These are phyloP conservation scores for Dryas integrifolia DNA, from an alignment of 331 rosid species.

Conservation along the genomic window DNA sequence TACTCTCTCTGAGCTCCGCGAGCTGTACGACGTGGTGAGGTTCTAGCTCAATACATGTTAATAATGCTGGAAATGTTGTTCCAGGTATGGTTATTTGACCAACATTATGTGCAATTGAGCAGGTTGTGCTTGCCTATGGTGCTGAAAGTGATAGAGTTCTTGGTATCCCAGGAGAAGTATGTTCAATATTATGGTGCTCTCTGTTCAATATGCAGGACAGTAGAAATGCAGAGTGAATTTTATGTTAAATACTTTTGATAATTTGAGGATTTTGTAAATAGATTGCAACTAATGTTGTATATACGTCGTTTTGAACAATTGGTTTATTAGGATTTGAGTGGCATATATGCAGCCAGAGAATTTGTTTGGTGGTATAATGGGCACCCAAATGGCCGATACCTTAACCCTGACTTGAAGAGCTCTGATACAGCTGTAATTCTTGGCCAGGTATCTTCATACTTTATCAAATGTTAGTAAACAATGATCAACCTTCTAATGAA, in stretches of 20 bases:
- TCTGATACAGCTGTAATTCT: constrained; percentile 83
- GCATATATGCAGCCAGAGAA: constrained; percentile 82
- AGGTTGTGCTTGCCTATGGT: constrained; percentile 94
- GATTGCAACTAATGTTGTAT: constrained; percentile 12
- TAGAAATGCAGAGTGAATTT: not conserved
- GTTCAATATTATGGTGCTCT: constrained; percentile 14
- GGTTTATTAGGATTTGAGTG: constrained; percentile 52
- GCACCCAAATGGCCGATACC: constrained; percentile 74
- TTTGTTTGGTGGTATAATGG: constrained; percentile 99
- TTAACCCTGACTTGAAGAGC: constrained; percentile 70
- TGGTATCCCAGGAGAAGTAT: constrained; percentile 84
- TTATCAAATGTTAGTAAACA: constrained; percentile 2
- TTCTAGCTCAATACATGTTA: not conserved
- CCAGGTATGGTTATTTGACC: constrained; percentile 12
- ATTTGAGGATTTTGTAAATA: not conserved
- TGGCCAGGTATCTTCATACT: constrained; percentile 68
- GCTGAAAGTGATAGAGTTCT: constrained; percentile 92
- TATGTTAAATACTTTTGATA: not conserved
- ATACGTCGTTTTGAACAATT: not conserved
- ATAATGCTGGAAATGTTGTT: not conserved
- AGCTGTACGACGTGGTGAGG: constrained; percentile 73
- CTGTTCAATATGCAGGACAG: not conserved
- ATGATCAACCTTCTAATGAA: not conserved
- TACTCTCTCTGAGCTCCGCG: constrained; percentile 67
- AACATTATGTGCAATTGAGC: constrained; percentile 27